Conservation (phyloP, 176 grass and related monocot genomes). For the Thalia dealbata region DNA sequence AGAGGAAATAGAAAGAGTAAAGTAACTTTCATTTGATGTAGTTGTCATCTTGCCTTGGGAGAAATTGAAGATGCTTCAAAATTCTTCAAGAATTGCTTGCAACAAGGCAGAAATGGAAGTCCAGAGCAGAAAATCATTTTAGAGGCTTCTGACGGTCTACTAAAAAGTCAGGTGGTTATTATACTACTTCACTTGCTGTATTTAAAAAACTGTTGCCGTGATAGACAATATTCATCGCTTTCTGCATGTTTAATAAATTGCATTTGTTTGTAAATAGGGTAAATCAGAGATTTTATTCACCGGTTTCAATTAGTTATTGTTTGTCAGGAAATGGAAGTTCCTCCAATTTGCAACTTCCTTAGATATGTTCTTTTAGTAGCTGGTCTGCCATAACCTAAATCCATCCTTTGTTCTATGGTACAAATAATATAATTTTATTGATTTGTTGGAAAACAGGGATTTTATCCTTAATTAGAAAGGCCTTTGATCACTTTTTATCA, state of each 20-base stretch:
- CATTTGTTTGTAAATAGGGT: background rate
- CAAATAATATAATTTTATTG: background rate
- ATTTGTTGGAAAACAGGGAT: background rate
- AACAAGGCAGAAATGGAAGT: conserved; percentile 33
- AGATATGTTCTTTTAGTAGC: background rate
- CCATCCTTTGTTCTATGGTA: background rate
- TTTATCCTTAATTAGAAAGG: background rate
- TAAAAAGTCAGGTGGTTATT: conserved; percentile 54
- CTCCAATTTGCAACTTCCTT: background rate
- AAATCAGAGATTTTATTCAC: background rate
- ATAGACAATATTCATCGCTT: background rate
- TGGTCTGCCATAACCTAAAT: background rate
- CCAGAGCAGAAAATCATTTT: conserved; percentile 40
- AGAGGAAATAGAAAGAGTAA: background rate
- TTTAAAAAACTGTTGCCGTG: background rate
- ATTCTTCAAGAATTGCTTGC: conserved; percentile 62
- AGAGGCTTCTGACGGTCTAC: conserved; percentile 70
- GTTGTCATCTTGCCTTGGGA: conserved; percentile 70
- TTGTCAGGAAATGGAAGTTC: background rate
- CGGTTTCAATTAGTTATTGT: background rate
- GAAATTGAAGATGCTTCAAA: conserved; percentile 62
- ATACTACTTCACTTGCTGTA: background rate
- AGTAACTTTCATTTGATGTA: conserved; percentile 26
- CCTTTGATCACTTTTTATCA: background rate
- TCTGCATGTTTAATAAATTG: background rate